These are phyloP conservation scores for Fraxinus cuspidata DNA, from an alignment of 257 asterid species.

Conservation along the genomic window DNA sequence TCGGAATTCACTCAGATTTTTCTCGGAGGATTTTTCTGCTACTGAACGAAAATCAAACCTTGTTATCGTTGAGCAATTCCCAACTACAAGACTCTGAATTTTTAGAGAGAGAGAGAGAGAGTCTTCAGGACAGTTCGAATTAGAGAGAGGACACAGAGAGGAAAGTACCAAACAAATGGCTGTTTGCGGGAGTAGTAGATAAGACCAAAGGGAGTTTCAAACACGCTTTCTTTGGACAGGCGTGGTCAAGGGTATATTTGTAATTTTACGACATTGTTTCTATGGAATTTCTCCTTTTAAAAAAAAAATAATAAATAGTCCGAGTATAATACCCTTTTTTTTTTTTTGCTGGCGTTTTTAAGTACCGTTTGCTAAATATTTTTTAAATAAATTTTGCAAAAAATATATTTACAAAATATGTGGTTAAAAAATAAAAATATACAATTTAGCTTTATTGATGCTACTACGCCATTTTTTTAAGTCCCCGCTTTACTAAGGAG, in stretches of 20 bases:
- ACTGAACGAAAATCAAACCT: not conserved
- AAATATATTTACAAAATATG: no score
- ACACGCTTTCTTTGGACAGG: not conserved
- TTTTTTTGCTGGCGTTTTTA: no score
- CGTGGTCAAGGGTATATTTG: constrained; percentile 24
- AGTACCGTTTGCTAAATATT: no score
- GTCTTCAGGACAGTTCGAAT: not conserved
- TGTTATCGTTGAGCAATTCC: not conserved
- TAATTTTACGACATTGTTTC: constrained; percentile 8
- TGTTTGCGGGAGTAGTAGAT: not conserved
- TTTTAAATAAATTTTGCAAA: no score
- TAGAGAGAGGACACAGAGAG: not conserved
- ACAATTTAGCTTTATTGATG: no score
- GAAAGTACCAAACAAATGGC: not conserved
- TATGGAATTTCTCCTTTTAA: no score
- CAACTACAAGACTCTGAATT: not conserved
- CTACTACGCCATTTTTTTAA: no score
- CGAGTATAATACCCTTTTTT: no score
- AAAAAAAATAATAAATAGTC: no score
- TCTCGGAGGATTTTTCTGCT: not conserved
- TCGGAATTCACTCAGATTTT: constrained; percentile 20
- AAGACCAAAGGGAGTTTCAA: not conserved
- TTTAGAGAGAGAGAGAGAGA: not conserved
- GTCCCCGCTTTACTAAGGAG: no score
- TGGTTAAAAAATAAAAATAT: no score